Evolutionary conservation across 2,329 filamentous ascomycete species (phyloP), one percentile per base, ranked within the genome.

Genomic region (Huntiella savannae): DNA sequence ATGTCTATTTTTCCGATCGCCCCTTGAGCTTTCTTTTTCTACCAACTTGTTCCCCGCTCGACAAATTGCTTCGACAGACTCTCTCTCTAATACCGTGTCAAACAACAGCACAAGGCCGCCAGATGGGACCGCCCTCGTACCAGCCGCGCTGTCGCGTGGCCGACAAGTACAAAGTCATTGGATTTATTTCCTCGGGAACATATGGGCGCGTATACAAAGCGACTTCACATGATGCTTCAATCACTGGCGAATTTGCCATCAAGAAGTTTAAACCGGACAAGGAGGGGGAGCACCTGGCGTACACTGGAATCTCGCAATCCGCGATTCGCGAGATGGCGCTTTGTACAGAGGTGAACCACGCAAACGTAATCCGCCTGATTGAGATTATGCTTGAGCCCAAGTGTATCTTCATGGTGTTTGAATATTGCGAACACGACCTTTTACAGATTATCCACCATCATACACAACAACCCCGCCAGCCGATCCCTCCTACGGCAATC

Each of bases 261-360:
- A 98, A 98, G 60, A 98, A 98, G 74, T 94, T 95, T 74, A 95
- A 95, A 67, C 87, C 87, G 5, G 91, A 98, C 63, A 98, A 96
- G 65, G 91, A 98, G 63, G 91, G 91, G 48, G 91, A 98, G 61
- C 75, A 82, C 55, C 68, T 95, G 40, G 82, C 92, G 56, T 98
- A 98, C 62, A 96, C 91, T 0, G 91, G 91, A 51, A 93, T 98
- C 53, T 96, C 91, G 0, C 91, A 98, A 61, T 95, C 87, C 11
- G 91, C 91, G 4, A 84, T 95, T 53, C 83, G 91, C 45, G 91
- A 98, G 62, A 98, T 98, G 86, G 85, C 88, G 12, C 69, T 98
- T 0, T 98, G 91, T 63, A 91, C 84, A 34, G 91, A 98, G 59
- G 71, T 98, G 19, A 77, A 73, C 49, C 86, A 98, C 60, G 68